Conservation (phyloP, 495 filamentous ascomycete genomes). For the Talaromyces stipitatus region DNA sequence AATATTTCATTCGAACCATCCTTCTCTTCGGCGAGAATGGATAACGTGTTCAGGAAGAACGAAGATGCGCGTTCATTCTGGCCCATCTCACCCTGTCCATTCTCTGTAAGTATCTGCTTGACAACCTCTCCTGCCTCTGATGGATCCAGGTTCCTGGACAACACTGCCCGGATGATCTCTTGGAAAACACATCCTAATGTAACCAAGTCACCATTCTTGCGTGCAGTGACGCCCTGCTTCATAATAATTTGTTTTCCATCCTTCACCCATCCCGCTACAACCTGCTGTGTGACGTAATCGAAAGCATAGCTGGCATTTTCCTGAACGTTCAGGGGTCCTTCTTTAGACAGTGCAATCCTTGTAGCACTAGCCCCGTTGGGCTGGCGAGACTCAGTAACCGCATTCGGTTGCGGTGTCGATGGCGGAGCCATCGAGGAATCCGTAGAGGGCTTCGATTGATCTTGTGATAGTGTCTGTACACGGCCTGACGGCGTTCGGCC, state of each 20-base stretch:
- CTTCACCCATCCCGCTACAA: conserved; percentile 42
- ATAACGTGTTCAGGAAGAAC: conserved; percentile 75
- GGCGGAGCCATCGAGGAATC: conserved; percentile 35
- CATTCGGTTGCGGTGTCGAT: conserved; percentile 19
- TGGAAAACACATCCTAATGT: conserved; percentile 69
- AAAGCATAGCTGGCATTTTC: conserved; percentile 38
- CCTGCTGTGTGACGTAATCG: conserved; percentile 47
- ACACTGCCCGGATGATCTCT: conserved; percentile 67
- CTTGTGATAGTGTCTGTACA: conserved; percentile 23
- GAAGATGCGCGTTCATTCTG: conserved; percentile 48
- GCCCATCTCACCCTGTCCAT: conserved; percentile 29
- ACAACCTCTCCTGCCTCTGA: conserved; percentile 64
- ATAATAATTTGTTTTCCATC: conserved; percentile 39
- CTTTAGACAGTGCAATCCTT: conserved; percentile 11
- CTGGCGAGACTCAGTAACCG: conserved; percentile 17
- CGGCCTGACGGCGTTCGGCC: conserved; percentile 31
- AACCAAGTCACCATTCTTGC: conserved; percentile 55
- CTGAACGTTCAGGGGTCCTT: not conserved
- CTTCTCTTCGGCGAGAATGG: conserved; percentile 62
- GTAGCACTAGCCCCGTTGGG: conserved; percentile 16
- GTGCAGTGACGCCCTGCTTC: conserved; percentile 41
- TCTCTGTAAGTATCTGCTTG: conserved; percentile 62
- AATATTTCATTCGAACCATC: conserved; percentile 45
- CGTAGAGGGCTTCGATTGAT: conserved; percentile 22
- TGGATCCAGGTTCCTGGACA: conserved; percentile 59